Percentiles rank a stretch among this genome's conserved stretches.
These are phyloP conservation scores for Phialophora expanda DNA, from an alignment of 2,329 filamentous ascomycete genomes.

Conservation along the genomic window DNA sequence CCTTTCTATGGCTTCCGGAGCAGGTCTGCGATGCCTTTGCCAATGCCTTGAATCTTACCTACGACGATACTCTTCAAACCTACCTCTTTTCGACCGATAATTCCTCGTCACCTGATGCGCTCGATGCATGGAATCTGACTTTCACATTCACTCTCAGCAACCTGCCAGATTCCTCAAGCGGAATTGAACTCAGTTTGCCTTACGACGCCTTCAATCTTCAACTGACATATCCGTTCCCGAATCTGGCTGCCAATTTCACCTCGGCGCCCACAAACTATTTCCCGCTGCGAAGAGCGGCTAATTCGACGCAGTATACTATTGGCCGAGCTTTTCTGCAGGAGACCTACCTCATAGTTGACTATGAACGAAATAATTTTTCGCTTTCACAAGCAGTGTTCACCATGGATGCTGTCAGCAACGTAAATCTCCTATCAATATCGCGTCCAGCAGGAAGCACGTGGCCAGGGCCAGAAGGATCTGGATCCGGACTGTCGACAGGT, in stretches of 20 bases:
- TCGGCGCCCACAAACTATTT: conserved; percentile 45
- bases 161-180: conserved; percentile 38
- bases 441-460: conserved; percentile 36
- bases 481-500: conserved; percentile 39
- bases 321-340: conserved; percentile 52
- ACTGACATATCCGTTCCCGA: conserved; percentile 46
- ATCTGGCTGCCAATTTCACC: conserved; percentile 38
- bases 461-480: conserved; percentile 24
- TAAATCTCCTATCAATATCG: conserved; percentile 44
- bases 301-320: conserved; percentile 46
- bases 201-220: conserved; percentile 49
- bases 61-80: conserved; percentile 44
- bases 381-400: conserved; percentile 45
- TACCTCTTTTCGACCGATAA: conserved; percentile 43
- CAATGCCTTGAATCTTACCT: conserved; percentile 45
- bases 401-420: conserved; percentile 60
- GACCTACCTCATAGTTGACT: conserved; percentile 48
- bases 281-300: conserved; percentile 46
- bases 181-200: conserved; percentile 46
- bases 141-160: conserved; percentile 47
- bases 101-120: conserved; percentile 38
- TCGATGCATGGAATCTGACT: conserved; percentile 42
- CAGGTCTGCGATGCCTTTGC: conserved; percentile 47
- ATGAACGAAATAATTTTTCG: conserved; percentile 46
- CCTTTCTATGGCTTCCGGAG: conserved; percentile 49